These are phyloP conservation scores for Penicillium sp. DNA, from an alignment of 2,329 filamentous ascomycete species.

Conservation along the genomic window DNA sequence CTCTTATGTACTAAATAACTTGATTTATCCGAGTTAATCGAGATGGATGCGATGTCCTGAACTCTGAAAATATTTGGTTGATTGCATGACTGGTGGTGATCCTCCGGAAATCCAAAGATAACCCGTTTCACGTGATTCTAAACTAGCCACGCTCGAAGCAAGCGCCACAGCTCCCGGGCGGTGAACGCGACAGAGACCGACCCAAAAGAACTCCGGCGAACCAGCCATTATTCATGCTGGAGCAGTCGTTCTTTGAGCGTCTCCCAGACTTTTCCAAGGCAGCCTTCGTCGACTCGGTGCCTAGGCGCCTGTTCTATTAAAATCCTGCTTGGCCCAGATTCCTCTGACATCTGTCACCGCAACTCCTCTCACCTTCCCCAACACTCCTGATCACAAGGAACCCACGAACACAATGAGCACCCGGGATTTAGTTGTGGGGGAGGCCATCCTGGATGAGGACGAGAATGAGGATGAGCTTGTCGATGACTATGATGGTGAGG, in stretches of 20 bases:
- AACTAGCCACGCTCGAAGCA: background rate
- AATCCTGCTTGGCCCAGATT: background rate
- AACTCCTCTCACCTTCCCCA: background rate
- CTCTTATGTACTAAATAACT: background rate
- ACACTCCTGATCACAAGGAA: constrained; percentile 1
- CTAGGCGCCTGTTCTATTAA: background rate
- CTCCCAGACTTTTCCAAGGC: constrained; percentile 5
- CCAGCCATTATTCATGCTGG: constrained; percentile 9
- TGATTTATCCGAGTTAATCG: background rate
- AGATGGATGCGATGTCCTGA: background rate
- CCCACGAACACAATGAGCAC: constrained; percentile 58
- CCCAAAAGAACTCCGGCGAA: constrained; percentile 18
- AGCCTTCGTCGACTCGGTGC: background rate
- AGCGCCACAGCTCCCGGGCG: constrained; percentile 3
- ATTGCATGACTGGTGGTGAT: background rate
- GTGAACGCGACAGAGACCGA: constrained; percentile 7
- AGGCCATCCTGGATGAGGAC: constrained; percentile 86
- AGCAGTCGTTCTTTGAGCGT: constrained; percentile 13
- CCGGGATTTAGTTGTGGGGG: constrained; percentile 75
- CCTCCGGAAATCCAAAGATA: background rate
- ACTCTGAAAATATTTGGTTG: background rate
- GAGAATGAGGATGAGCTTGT: constrained; percentile 82
- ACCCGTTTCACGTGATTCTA: constrained; percentile 2
- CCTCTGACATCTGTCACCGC: background rate
- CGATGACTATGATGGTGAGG: constrained; percentile 70